These are phyloP conservation scores for Aspergillus sp. DNA, from an alignment of 2,329 filamentous ascomycete species.

Conservation along the genomic window DNA sequence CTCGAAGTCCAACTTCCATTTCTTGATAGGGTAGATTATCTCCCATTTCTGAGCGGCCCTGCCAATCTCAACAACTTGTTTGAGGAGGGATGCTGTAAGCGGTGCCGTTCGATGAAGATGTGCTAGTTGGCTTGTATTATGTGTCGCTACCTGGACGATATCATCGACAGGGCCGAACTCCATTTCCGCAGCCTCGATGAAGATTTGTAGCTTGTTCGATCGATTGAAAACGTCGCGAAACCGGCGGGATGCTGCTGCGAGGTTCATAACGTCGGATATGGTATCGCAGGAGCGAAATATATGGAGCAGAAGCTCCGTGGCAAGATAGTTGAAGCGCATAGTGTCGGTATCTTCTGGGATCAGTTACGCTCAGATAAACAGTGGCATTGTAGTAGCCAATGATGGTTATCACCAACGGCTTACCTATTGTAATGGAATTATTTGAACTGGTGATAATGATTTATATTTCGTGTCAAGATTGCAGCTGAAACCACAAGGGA, in stretches of 20 bases:
- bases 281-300: conserved; percentile 55
- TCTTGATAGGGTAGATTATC: conserved; percentile 62
- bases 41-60: conserved; percentile 58
- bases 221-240: conserved; percentile 54
- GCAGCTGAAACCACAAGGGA: not conserved
- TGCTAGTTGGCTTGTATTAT: conserved; percentile 59
- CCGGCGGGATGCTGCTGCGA: conserved; percentile 56
- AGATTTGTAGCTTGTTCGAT: conserved; percentile 55
- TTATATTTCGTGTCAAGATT: not conserved
- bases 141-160: conserved; percentile 59
- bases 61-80: conserved; percentile 56
- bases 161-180: conserved; percentile 61
- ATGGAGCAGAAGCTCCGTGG: conserved; percentile 59
- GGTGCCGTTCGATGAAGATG: conserved; percentile 54
- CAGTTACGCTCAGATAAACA: not conserved
- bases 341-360: conserved; percentile 6
- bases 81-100: conserved; percentile 55
- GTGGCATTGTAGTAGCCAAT: not conserved
- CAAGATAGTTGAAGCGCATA: conserved; percentile 57
- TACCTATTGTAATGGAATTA: not conserved
- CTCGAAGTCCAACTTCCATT: conserved; percentile 60
- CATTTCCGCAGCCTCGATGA: conserved; percentile 53
- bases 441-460: not conserved
- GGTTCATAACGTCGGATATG: conserved; percentile 53
- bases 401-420: not conserved